These are phyloP conservation scores for Pythium insidiosum DNA, from an alignment of 352 stramenopile genomes.

Conservation along the genomic window DNA sequence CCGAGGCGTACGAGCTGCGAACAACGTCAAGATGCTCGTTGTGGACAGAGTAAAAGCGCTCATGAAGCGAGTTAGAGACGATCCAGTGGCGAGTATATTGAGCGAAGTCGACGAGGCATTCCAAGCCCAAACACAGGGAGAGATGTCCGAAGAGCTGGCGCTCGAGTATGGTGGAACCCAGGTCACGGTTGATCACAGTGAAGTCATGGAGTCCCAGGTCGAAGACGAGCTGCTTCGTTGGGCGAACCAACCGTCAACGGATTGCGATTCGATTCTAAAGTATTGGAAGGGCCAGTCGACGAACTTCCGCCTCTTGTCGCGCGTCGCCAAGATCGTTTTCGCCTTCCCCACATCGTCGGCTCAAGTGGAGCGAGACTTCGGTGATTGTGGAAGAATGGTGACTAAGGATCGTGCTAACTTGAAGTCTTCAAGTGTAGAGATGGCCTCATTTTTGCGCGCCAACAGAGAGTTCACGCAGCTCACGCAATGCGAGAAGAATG, in stretches of 20 bases:
- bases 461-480: neutral
- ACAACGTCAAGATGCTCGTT: too few relatives aligned
- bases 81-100: neutral
- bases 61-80: neutral
- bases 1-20: too few relatives aligned
- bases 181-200: neutral
- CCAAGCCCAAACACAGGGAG: neutral
- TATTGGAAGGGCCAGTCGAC: neutral
- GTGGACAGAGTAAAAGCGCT: neutral
- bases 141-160: neutral
- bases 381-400: slow-evolving; percentile 6
- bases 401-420: slow-evolving; percentile 2
- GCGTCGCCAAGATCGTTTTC: slow-evolving; percentile 3
- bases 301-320: slow-evolving; percentile 1
- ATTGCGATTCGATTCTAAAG: neutral
- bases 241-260: neutral
- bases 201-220: neutral
- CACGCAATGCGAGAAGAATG: neutral
- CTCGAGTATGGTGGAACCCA: neutral
- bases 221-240: slow-evolving; percentile 4
- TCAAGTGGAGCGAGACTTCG: slow-evolving; percentile 10
- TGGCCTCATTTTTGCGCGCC: neutral
- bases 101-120: neutral
- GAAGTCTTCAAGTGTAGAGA: neutral
- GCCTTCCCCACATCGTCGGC: slow-evolving; percentile 2